Base-by-base conservation (phyloP, 305 asterid species). In the Ilex paraguariensis region DNA sequence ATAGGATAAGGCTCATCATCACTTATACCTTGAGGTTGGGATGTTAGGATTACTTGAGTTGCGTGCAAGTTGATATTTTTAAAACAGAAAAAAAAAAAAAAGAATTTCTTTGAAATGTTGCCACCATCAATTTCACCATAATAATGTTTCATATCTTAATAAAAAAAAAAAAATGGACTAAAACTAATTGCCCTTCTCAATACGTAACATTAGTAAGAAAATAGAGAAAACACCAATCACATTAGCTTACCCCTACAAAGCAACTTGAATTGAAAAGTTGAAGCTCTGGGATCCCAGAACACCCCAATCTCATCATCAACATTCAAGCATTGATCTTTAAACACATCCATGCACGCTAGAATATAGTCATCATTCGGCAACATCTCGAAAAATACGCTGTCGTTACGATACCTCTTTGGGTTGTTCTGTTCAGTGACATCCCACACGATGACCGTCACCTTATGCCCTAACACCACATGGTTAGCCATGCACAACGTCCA, bases 241-340 rank as follows among this genome's bases (percentile, higher is more conserved):
- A 36, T 36, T 21, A 36, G 42, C 42, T 36, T 36, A 36, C 7
- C 42, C 9, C 42, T 36, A 36, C 9, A 12, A 39, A 84, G 44
- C 11, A 74, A 62, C 11, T 70, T 78, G 64, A 84, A 56, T 0
- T 68, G 67, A 56, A 84, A 78, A 49, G 17, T 49, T 0, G 74
- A 64, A 5, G 46, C 54, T 50, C 46, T 61, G 0, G 67, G 36
- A 63, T 82, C 84, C 88, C 87, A 78, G 56, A 53, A 71, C 15
- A 86, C 42, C 1, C 79, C 82, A 17, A 87, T 73, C 48, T 68
- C 70, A 66, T 87, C 84, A 42, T 63, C 81, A 13, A 63, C 65
- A 62, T 56, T 68, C 63, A 82, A 59, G 2, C 68, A 63, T 39
- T 72, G 70, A 3, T 73, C 78, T 33, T 50, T 62, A 67, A 82